phyloP scores from a whole-genome alignment of 768 basidiomycete genomes.

The Scleroderma bovista region DNA sequence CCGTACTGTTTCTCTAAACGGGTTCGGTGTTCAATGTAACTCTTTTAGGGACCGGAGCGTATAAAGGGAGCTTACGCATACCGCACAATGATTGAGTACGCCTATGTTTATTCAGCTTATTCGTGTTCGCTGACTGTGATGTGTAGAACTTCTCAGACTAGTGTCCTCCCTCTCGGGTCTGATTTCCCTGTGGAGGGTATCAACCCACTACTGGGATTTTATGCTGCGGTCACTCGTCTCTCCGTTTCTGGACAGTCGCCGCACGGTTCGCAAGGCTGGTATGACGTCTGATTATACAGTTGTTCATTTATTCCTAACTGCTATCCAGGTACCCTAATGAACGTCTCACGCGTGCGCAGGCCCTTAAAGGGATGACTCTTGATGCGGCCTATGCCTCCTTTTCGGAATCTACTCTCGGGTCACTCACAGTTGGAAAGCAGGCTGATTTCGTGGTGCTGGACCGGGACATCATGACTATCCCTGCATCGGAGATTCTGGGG shows the following conservation, averaged over 20 bases:
- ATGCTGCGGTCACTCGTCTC: conserved; percentile 79
- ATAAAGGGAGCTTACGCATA: conserved; percentile 91
- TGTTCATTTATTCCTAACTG: not conserved
- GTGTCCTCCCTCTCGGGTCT: conserved; percentile 72
- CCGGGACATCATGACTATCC: conserved; percentile 69
- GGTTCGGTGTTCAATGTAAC: not conserved
- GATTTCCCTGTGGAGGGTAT: conserved; percentile 94
- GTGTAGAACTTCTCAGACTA: conserved; percentile 44
- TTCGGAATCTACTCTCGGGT: conserved; percentile 64
- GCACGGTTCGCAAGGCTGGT: conserved; percentile 83
- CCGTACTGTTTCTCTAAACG: conserved; percentile 3
- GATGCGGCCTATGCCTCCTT: conserved; percentile 89
- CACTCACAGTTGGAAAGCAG: conserved; percentile 68
- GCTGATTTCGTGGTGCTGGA: conserved; percentile 88
- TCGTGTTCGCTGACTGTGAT: not conserved
- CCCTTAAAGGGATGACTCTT: conserved; percentile 86
- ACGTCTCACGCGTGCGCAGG: conserved; percentile 69
- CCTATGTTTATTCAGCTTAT: conserved; percentile 1
- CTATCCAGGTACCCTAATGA: conserved; percentile 69
- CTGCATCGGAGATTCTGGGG: conserved; percentile 57
- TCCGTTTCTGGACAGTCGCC: conserved; percentile 71
- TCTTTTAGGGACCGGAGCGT: conserved; percentile 62
- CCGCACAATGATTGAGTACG: conserved; percentile 66
- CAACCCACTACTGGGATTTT: conserved; percentile 85
- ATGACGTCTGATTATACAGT: conserved; percentile 12